These are phyloP conservation scores for Gleditsia sinensis DNA, from an alignment of 306 rosid species.

Conservation along the genomic window DNA sequence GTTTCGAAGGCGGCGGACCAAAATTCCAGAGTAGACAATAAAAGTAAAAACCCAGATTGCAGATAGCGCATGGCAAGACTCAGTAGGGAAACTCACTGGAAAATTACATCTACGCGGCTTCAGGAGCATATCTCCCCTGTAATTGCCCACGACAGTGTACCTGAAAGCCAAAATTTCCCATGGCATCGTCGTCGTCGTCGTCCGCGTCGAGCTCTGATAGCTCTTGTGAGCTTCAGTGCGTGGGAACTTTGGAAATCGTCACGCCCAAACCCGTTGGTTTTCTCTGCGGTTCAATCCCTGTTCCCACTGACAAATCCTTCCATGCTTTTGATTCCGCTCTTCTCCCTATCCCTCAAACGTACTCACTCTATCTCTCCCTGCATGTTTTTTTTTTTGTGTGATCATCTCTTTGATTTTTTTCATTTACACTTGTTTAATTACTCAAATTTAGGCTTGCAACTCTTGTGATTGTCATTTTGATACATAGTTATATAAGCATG, in stretches of 20 bases:
- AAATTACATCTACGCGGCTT: background rate
- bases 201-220: constrained; percentile 52
- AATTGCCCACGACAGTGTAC: background rate
- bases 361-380: constrained; percentile 20
- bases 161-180: constrained; percentile 20
- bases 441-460: background rate
- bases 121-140: background rate
- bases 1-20: too few relatives aligned
- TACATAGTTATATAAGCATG: background rate
- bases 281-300: constrained; percentile 93
- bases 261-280: constrained; percentile 83
- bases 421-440: background rate
- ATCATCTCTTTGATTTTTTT: background rate
- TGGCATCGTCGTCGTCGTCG: constrained; percentile 57
- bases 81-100: background rate
- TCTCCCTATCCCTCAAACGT: constrained; percentile 71
- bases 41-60: too few relatives aligned
- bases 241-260: constrained; percentile 80
- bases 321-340: constrained; percentile 77
- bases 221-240: constrained; percentile 77
- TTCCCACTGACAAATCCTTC: constrained; percentile 88
- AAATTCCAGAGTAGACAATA: too few relatives aligned
- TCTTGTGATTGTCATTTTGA: constrained; percentile 1
- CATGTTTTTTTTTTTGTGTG: background rate
- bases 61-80: too few relatives aligned